Conservation (phyloP, 140 eudicot genomes). For the Bidens hawaiensis region DNA sequence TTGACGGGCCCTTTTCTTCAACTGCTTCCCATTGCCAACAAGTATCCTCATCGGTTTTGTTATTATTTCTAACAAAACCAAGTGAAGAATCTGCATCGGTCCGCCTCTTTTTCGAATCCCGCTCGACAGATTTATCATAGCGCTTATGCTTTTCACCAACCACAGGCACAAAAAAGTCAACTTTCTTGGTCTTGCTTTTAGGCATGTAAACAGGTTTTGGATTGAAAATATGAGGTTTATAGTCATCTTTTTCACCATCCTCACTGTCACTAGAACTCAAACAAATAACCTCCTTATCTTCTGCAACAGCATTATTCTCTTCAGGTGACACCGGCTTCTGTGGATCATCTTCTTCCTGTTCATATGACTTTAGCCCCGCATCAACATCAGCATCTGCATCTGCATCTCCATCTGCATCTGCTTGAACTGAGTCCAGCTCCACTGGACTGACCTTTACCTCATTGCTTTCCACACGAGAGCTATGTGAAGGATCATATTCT, state of each 20-base stretch:
- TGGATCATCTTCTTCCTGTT: constrained; percentile 14
- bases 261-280: constrained; percentile 27
- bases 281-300: constrained; percentile 7
- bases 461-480: constrained; percentile 30
- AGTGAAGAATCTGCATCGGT: constrained; percentile 1
- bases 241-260: constrained; percentile 2
- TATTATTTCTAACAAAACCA: background rate
- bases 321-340: constrained; percentile 8
- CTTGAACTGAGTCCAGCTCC: constrained; percentile 24
- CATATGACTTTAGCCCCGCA: constrained; percentile 15
- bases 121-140: background rate
- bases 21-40: constrained; percentile 15
- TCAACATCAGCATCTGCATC: constrained; percentile 22
- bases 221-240: background rate
- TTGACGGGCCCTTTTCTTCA: constrained; percentile 16
- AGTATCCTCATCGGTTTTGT: background rate
- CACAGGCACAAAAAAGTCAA: background rate
- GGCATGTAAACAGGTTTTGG: background rate
- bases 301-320: constrained; percentile 10
- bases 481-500: constrained; percentile 37
- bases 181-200: constrained; percentile 7
- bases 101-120: constrained; percentile 19
- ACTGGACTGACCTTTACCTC: constrained; percentile 31
- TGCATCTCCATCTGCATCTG: constrained; percentile 18
- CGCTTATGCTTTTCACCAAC: constrained; percentile 17